Evolutionary conservation across 306 rosid genomes (phyloP).

Genomic region (Vigna unguiculata): DNA sequence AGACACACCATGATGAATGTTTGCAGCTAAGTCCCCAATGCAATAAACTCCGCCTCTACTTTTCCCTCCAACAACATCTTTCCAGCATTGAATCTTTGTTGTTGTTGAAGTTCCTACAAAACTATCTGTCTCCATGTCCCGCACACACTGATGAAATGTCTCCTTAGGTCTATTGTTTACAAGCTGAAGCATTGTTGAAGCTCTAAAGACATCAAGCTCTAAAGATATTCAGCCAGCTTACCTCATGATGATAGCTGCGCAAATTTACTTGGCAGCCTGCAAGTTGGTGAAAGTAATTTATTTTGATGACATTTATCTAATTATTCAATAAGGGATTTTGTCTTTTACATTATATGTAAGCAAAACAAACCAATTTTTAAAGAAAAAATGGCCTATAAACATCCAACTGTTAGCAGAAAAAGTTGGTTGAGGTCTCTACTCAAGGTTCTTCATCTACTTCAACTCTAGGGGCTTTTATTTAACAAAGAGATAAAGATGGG

Average conservation of each 20-base stretch:
- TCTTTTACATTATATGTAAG: conserved; percentile 11
- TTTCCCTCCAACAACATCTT: too few relatives aligned
- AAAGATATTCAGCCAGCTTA: too few relatives aligned
- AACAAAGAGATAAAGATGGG: conserved; percentile 44
- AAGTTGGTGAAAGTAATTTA: conserved; percentile 63
- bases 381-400: neutral
- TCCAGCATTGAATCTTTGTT: too few relatives aligned
- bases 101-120: too few relatives aligned
- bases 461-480: conserved; percentile 43
- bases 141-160: too few relatives aligned
- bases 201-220: too few relatives aligned
- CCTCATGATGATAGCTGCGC: conserved; percentile 68
- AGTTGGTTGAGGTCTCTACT: conserved; percentile 45
- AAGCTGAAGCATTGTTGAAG: too few relatives aligned
- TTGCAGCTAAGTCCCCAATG: too few relatives aligned
- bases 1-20: too few relatives aligned
- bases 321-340: conserved; percentile 2
- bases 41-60: too few relatives aligned
- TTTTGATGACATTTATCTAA: neutral
- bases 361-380: neutral
- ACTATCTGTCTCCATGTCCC: too few relatives aligned
- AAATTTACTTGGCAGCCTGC: conserved; percentile 75
- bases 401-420: conserved; percentile 28
- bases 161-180: too few relatives aligned
- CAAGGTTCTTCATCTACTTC: conserved; percentile 47